These are phyloP conservation scores for Orbilia blumenaviensis DNA, from an alignment of 2,329 filamentous ascomycete genomes.

Conservation along the genomic window DNA sequence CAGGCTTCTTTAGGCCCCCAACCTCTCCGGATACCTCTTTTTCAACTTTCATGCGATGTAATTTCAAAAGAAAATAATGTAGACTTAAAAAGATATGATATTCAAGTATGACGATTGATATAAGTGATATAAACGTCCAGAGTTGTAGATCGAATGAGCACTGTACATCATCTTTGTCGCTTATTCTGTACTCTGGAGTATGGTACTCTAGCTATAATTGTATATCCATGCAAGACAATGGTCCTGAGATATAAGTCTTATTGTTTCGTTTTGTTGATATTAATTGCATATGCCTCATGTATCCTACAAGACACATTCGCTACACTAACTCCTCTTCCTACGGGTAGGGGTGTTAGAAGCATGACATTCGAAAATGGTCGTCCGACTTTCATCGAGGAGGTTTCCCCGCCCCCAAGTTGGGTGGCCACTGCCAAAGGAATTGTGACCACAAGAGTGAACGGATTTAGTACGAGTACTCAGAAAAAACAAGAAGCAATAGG, in stretches of 20 bases:
- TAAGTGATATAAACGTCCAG: no score
- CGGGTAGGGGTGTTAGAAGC: conserved; percentile 7
- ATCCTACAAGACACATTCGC: neutral
- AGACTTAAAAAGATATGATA: no score
- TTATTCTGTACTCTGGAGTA: no score
- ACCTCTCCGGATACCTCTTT: no score
- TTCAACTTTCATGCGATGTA: no score
- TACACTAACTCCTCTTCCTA: conserved; percentile 10
- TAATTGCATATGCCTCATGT: conserved; percentile 2
- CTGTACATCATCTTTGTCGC: no score
- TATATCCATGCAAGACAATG: neutral
- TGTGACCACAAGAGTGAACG: neutral
- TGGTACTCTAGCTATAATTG: neutral
- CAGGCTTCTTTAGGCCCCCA: no score
- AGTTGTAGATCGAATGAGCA: no score
- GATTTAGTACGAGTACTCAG: neutral
- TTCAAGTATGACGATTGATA: no score
- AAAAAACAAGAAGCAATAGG: neutral
- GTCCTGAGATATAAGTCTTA: neutral
- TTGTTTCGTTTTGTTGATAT: neutral
- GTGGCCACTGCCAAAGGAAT: conserved; percentile 7
- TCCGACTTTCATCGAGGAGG: conserved; percentile 1
- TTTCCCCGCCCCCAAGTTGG: conserved; percentile 5
- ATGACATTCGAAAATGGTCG: conserved; percentile 15
- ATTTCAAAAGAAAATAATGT: no score